Evolutionary conservation across 2,329 filamentous ascomycete species (phyloP), one percentile per base, ranked within the genome.

Genomic region (Kalmusia sp.): DNA sequence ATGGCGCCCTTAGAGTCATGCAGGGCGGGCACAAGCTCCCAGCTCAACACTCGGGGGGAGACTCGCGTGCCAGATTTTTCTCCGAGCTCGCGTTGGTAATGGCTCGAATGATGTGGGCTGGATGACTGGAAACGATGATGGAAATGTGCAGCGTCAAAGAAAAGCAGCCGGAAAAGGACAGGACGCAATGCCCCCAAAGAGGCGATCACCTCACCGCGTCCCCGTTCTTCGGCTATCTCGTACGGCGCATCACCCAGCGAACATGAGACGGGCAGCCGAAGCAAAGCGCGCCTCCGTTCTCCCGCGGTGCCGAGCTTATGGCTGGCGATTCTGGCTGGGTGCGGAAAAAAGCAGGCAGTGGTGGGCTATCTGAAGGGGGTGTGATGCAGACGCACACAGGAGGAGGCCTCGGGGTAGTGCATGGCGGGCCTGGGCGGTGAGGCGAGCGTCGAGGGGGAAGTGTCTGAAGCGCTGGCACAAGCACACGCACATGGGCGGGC

Each of bases 251-350:
- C n/a, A 17, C 34, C 21, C 37, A 39, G 37, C 17, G 14, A 11
- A 34, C 28, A 24, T 45, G 41, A 22, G 28, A 34, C 28, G 55
- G 49, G 15, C 37, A 48, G 60, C 65, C 65, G 65, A 67, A 63
- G 64, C 61, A 68, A 68, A 67, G 59, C 65, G 64, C 51, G 44
- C 17, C 30, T 49, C 55, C 51, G 45, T 57, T 58, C 33, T 53
- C 51, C 58, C 58, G 62, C 49, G 37, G 49, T 62, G 55, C 65
- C 64, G 63, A 68, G 63, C 60, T 46, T 34, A 27, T 35, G 37
- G n/a, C n/a, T n/a, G n/a, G n/a, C n/a, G n/a, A n/a, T 46, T 41
- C 33, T 35, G 25, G 51, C 31, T 55, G 41, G 45, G 49, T n/a
- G 54, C 52, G 58, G 60, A 65, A 61, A 64, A 59, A 14, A 48